Base-by-base conservation (phyloP, 352 stramenopile species). In the Pythium aphanidermatum region DNA sequence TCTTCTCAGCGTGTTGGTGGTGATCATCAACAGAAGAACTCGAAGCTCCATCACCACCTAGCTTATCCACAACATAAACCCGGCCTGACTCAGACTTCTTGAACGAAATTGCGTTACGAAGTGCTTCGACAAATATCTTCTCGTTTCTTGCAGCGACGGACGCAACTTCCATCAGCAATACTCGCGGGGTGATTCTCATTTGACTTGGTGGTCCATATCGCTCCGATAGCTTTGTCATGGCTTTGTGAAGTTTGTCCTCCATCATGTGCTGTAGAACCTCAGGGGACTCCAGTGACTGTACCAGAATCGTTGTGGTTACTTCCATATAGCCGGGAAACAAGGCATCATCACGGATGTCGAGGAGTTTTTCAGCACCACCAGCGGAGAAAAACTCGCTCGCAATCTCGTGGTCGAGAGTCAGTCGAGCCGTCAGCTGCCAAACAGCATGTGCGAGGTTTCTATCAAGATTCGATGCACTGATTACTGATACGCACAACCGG, bases 261-360 rank as follows among this genome's bases (percentile, higher is more conserved):
- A 92, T 92, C 53, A 82, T 82, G 24, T 83, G 71, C 51, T 92
- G 66, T n/a, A 95, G 50, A 6, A 92, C 76, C 46, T 90, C 73
- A 3, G 83, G 83, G 4, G 82, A 92, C 48, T 92, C 80, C 23
- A 95, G 56, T 7, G 78, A 58, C 34, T 91, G 80, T 12, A 76
- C 83, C 3, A 95, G 47, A 16, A 95, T 48, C 12, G 65, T 62
- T 13, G 72, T 74, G 0, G 79, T 88, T 23, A 95, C 31, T 25
- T 95, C 74, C 45, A 79, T 71, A 38, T 92, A 95, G 10, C 75
- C 76, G 10, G 45, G 28, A 27, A 92, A 95, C 24, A 73, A 58
- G 14, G 61, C 58, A 23, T 39, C 50, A 26, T 70, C 45, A 5
- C 53, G 51, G 23, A 92, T 60, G 36, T 66, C 64, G 17, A 95